Evolutionary conservation across 2,329 filamentous ascomycete species (phyloP).

Genomic region (Alternaria angustiovoidea): DNA sequence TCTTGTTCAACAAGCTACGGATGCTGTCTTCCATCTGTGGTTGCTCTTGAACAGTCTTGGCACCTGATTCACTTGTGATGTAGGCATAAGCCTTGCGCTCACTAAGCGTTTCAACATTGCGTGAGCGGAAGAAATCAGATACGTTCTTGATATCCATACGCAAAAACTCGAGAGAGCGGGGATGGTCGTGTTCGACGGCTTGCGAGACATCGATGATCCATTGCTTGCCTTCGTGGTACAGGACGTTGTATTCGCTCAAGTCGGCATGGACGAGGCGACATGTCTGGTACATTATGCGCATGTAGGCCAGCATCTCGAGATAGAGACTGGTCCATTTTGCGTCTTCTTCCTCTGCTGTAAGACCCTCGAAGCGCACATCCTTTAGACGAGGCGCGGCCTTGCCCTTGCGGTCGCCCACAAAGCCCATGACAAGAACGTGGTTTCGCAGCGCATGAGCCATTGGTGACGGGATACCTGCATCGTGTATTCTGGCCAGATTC

Average conservation of each 20-base stretch:
- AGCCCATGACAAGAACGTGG: slow-evolving; percentile 96
- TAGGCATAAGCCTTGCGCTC: slow-evolving; percentile 87
- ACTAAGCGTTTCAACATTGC: slow-evolving; percentile 80
- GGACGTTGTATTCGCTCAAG: slow-evolving; percentile 96
- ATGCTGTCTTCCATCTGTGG: slow-evolving; percentile 68
- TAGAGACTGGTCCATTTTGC: slow-evolving; percentile 81
- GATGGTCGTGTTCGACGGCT: slow-evolving; percentile 96
- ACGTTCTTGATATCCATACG: slow-evolving; percentile 99
- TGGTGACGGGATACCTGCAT: slow-evolving; percentile 86
- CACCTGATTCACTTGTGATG: slow-evolving; percentile 70
- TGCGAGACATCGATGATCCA: slow-evolving; percentile 98
- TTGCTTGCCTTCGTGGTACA: slow-evolving; percentile 82
- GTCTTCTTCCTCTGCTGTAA: slow-evolving; percentile 65
- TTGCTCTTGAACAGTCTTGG: slow-evolving; percentile 61
- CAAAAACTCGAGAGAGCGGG: slow-evolving; percentile 88
- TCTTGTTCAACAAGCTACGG: slow-evolving; percentile 70
- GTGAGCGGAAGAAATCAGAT: slow-evolving; percentile 86
- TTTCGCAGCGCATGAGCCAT: slow-evolving; percentile 88
- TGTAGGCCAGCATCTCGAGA: slow-evolving; percentile 81
- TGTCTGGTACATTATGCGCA: slow-evolving; percentile 91
- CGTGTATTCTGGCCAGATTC: slow-evolving; percentile 84
- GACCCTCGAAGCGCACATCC: slow-evolving; percentile 77
- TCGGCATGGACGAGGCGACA: slow-evolving; percentile 95
- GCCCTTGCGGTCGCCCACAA: slow-evolving; percentile 86
- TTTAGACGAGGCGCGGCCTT: slow-evolving; percentile 88